A percentile compares a stretch with the other conserved stretches of the same genome.
These are phyloP conservation scores for California macrophylla DNA, from an alignment of 441 rosid genomes.

Conservation along the genomic window DNA sequence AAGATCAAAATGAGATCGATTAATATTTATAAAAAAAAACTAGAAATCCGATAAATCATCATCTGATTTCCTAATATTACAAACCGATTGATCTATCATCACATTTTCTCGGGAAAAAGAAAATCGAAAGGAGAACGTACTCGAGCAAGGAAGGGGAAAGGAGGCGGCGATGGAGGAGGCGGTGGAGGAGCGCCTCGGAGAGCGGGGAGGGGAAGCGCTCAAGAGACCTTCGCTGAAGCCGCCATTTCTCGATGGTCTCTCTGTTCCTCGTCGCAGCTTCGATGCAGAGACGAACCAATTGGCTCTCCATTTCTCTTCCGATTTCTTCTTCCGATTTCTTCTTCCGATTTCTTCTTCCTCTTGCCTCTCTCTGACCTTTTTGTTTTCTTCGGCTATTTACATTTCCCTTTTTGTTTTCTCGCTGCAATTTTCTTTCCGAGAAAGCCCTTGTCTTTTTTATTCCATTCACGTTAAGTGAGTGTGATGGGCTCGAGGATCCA, in stretches of 20 bases:
- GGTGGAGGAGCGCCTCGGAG: conserved; percentile 58
- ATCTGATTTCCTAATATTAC: neutral
- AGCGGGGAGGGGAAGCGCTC: conserved; percentile 65
- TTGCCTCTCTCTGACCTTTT: neutral
- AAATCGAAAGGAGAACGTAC: conserved; percentile 25
- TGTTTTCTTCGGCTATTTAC: neutral
- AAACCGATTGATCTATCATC: neutral
- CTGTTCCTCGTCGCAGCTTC: conserved; percentile 57
- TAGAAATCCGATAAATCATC: neutral
- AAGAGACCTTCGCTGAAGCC: conserved; percentile 60
- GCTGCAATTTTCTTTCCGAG: neutral
- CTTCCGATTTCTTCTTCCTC: neutral
- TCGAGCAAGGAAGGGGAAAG: conserved; percentile 85
- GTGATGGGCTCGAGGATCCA: neutral
- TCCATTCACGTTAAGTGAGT: too few species aligned
- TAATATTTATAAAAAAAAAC: neutral
- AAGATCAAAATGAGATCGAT: neutral
- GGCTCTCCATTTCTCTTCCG: conserved; percentile 29
- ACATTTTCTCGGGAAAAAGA: neutral
- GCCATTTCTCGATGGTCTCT: conserved; percentile 58
- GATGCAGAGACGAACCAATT: conserved; percentile 51
- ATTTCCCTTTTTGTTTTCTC: neutral
- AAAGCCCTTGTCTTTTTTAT: neutral
- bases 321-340: neutral
- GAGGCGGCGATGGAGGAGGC: conserved; percentile 54